These are phyloP conservation scores for Knufia fluminis DNA, from an alignment of 2,329 filamentous ascomycete genomes.

Conservation along the genomic window DNA sequence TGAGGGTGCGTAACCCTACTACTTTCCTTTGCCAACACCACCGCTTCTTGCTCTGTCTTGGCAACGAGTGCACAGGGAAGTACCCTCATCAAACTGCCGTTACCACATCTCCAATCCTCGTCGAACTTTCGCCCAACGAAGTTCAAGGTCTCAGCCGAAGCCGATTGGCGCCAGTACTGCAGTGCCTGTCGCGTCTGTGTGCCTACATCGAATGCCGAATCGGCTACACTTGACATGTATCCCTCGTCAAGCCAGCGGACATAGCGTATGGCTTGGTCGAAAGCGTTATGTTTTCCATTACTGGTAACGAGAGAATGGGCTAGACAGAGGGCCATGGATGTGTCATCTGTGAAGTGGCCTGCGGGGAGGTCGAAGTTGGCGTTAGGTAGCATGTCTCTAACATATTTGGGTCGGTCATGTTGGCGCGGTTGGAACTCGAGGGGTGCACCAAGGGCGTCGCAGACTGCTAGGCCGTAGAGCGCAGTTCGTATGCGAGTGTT, in stretches of 20 bases:
- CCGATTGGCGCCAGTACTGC: constrained; percentile 24
- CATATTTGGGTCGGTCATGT: constrained; percentile 10
- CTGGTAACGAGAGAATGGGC: constrained; percentile 31
- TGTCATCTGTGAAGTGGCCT: constrained; percentile 38
- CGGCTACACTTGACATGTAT: constrained; percentile 28
- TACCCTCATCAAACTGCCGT: constrained; percentile 37
- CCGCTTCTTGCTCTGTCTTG: constrained; percentile 17
- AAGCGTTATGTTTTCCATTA: constrained; percentile 22
- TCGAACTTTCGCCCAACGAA: constrained; percentile 11
- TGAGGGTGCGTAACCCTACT: constrained; percentile 33
- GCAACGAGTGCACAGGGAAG: constrained; percentile 30
- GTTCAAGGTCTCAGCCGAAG: background rate
- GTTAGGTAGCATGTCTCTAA: constrained; percentile 29
- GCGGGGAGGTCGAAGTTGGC: constrained; percentile 29
- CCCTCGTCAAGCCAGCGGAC: constrained; percentile 30
- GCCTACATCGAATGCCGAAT: constrained; percentile 34
- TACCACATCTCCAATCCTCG: constrained; percentile 27
- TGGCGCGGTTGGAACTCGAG: constrained; percentile 32
- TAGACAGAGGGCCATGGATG: constrained; percentile 36
- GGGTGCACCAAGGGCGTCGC: constrained; percentile 36
- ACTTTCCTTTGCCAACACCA: constrained; percentile 21
- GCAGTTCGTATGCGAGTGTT: constrained; percentile 29
- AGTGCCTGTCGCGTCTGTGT: constrained; percentile 27
- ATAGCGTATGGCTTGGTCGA: constrained; percentile 29
- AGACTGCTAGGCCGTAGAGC: constrained; percentile 34